Evolutionary conservation across 164 flowering plant species (phyloP).

Genomic region (Protea cynaroides): DNA sequence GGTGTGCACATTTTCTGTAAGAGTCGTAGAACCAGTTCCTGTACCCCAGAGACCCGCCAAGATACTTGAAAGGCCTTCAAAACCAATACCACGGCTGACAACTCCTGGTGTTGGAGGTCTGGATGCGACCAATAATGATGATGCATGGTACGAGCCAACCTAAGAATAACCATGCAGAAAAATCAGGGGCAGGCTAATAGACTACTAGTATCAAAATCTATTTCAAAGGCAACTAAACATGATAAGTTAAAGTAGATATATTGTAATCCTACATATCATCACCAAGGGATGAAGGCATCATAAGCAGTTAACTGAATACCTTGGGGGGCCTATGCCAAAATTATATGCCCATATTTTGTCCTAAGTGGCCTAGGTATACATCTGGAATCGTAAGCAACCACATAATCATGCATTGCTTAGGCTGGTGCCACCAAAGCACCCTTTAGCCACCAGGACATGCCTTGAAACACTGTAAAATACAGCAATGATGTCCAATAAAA

Average conservation of each 20-base stretch:
- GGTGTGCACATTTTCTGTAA: constrained; percentile 97
- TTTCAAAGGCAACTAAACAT: too few relatives aligned
- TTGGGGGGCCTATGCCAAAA: too few relatives aligned
- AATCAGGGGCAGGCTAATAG: constrained; percentile 2
- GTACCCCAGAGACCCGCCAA: constrained; percentile 99
- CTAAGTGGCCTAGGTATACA: too few relatives aligned
- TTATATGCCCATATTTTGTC: too few relatives aligned
- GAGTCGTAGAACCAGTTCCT: constrained; percentile 90
- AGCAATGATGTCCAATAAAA: neutral
- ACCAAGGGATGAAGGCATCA: too few relatives aligned
- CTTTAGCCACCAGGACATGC: neutral
- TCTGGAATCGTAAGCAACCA: too few relatives aligned
- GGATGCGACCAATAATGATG: constrained; percentile 91
- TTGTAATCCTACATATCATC: too few relatives aligned
- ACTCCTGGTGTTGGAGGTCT: constrained; percentile 96
- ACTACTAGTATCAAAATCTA: too few relatives aligned
- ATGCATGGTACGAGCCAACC: constrained; percentile 99
- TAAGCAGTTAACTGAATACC: too few relatives aligned
- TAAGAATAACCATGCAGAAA: constrained; percentile 11
- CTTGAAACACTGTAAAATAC: neutral
- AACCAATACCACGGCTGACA: constrained; percentile 88
- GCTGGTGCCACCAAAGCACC: too few relatives aligned
- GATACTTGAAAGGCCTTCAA: constrained; percentile 85
- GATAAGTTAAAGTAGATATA: too few relatives aligned
- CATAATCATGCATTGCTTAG: too few relatives aligned